Evolutionary conservation across 228 moss, liverwort and hornwort genomes (phyloP).

Genomic region (Sphagnum fallax): DNA sequence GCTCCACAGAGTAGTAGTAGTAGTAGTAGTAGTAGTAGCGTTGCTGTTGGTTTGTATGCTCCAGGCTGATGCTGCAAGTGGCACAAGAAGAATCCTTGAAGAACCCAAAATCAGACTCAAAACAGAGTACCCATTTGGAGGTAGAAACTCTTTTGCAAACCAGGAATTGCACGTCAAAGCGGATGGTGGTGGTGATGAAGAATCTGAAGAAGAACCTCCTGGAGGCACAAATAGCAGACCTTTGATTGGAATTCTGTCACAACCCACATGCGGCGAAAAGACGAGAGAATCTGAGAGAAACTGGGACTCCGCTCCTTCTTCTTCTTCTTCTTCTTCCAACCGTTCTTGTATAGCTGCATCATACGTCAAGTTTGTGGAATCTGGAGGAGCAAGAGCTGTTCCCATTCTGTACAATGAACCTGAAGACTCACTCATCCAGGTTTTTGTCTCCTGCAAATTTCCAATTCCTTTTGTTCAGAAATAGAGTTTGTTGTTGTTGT

Average conservation of each 20-base stretch:
- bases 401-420: constrained; percentile 86
- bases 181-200: too few relatives aligned
- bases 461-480: not conserved
- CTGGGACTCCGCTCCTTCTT: not conserved
- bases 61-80: too few relatives aligned
- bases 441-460: constrained; percentile 8
- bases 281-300: constrained; percentile 8
- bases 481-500: not conserved
- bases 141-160: too few relatives aligned
- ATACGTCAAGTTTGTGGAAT: constrained; percentile 91
- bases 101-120: too few relatives aligned
- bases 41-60: too few relatives aligned
- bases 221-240: constrained; percentile 23
- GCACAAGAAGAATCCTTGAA: too few relatives aligned
- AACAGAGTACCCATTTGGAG: too few relatives aligned
- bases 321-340: constrained; percentile 4
- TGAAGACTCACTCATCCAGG: constrained; percentile 65
- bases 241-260: constrained; percentile 73
- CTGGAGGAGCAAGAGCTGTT: constrained; percentile 74
- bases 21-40: too few relatives aligned
- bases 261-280: constrained; percentile 35
- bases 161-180: too few relatives aligned
- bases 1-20: too few relatives aligned
- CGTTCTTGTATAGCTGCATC: constrained; percentile 80
- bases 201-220: not conserved